Evolutionary conservation across 2,329 filamentous ascomycete genomes (phyloP).

Genomic region (Alternaria burnsii): DNA sequence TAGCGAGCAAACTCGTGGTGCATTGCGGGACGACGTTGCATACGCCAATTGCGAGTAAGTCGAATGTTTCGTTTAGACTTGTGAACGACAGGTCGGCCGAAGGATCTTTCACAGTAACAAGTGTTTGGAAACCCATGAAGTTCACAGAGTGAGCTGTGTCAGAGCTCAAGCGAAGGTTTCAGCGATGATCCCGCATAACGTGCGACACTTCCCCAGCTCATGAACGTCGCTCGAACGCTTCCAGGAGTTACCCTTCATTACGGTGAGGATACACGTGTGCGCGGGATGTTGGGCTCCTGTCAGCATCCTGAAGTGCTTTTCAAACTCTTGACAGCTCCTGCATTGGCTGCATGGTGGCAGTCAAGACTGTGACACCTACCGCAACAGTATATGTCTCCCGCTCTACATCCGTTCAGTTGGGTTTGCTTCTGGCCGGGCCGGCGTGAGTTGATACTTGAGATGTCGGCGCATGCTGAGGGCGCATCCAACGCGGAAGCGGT

Average conservation of each 20-base stretch:
- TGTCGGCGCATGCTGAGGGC: not conserved
- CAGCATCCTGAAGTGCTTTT: conserved; percentile 23
- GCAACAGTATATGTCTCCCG: conserved; percentile 3
- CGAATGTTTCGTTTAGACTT: conserved; percentile 15
- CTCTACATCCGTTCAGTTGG: conserved; percentile 5
- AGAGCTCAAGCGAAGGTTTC: conserved; percentile 25
- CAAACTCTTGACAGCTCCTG: conserved; percentile 20
- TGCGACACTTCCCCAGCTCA: conserved; percentile 17
- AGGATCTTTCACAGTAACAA: conserved; percentile 4
- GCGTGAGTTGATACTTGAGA: not conserved
- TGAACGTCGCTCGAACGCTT: conserved; percentile 14
- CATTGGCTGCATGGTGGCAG: conserved; percentile 14
- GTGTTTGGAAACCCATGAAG: conserved; percentile 24
- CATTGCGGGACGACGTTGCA: conserved; percentile 8
- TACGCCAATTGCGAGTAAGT: conserved; percentile 1
- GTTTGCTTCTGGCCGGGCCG: not conserved
- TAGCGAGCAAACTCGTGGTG: conserved; percentile 10
- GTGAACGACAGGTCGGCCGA: conserved; percentile 1
- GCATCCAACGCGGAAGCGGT: not conserved
- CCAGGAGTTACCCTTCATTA: conserved; percentile 12
- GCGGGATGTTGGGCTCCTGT: conserved; percentile 14
- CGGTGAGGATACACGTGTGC: not conserved
- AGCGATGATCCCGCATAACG: conserved; percentile 13
- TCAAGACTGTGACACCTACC: conserved; percentile 25
- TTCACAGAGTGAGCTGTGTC: conserved; percentile 19